Conservation (phyloP, 495 filamentous ascomycete genomes). For the Cetradonia linearis region DNA sequence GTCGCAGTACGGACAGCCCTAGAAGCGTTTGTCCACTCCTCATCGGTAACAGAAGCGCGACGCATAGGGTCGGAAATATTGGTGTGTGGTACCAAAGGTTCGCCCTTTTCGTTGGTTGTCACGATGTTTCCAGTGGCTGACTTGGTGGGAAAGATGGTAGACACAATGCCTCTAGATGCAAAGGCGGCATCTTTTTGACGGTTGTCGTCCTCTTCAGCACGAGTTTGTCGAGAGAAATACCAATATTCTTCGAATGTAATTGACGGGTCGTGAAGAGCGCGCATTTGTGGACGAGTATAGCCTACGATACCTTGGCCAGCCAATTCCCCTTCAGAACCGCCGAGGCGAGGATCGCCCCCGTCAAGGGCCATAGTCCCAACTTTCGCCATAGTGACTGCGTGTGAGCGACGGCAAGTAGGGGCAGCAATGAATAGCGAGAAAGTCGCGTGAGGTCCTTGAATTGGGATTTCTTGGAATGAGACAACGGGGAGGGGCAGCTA, state of each 20-base stretch:
- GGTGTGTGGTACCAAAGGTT: neutral
- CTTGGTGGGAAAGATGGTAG: slow-evolving; percentile 16
- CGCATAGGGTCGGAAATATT: slow-evolving; percentile 5
- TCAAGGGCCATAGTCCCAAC: slow-evolving; percentile 14
- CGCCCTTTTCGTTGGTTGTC: neutral
- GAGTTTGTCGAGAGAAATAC: slow-evolving; percentile 28
- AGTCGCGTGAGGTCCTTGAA: neutral
- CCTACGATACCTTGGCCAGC: slow-evolving; percentile 13
- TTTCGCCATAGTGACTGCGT: slow-evolving; percentile 5
- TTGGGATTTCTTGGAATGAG: neutral
- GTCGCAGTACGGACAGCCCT: slow-evolving; percentile 38
- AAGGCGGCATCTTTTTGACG: neutral
- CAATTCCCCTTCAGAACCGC: slow-evolving; percentile 4
- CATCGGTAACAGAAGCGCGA: slow-evolving; percentile 28
- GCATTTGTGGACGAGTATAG: slow-evolving; percentile 19
- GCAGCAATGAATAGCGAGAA: neutral
- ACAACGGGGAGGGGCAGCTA: neutral
- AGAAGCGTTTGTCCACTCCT: slow-evolving; percentile 39
- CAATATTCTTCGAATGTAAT: slow-evolving; percentile 35
- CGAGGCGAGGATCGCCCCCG: slow-evolving; percentile 18
- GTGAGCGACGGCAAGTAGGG: neutral
- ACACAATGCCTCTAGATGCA: slow-evolving; percentile 5
- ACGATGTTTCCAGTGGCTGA: neutral
- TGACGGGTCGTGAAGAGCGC: slow-evolving; percentile 26
- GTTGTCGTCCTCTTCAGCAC: slow-evolving; percentile 10